These are phyloP conservation scores for Setaria italica DNA, from an alignment of 202 grass and related monocot species.

Conservation along the genomic window DNA sequence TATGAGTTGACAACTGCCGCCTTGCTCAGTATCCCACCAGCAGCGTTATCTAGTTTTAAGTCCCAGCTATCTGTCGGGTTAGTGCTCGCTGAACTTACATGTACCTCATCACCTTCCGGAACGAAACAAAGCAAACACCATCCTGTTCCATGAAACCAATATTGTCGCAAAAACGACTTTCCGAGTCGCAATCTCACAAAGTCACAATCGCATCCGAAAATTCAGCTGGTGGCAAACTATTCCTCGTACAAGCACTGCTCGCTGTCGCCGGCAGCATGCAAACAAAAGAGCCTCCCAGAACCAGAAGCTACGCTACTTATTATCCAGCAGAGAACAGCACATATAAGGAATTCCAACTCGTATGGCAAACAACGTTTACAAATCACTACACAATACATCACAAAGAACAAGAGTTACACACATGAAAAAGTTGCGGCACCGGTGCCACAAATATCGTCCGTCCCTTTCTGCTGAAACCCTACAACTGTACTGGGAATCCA, in stretches of 20 bases:
- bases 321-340: conserved; percentile 4
- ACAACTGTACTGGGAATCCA: conserved; percentile 47
- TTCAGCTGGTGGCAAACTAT: not conserved
- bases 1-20: not conserved
- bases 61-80: not conserved
- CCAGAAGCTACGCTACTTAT: conserved; percentile 9
- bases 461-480: conserved; percentile 41
- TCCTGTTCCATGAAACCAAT: not conserved
- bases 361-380: conserved; percentile 33
- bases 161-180: not conserved
- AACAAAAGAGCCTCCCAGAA: not conserved
- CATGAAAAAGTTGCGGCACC: not conserved
- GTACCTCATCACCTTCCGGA: not conserved
- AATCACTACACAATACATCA: conserved; percentile 43
- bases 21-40: not conserved
- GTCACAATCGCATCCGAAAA: not conserved
- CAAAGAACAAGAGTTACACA: conserved; percentile 41
- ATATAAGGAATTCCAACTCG: conserved; percentile 13
- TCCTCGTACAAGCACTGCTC: not conserved
- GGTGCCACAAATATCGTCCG: conserved; percentile 34
- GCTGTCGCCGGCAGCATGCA: not conserved
- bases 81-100: not conserved
- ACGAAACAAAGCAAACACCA: conserved; percentile 11
- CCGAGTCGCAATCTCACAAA: not conserved
- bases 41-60: not conserved